Evolutionary conservation across 2,329 filamentous ascomycete species (phyloP).

Genomic region (Eurotiales sp.): DNA sequence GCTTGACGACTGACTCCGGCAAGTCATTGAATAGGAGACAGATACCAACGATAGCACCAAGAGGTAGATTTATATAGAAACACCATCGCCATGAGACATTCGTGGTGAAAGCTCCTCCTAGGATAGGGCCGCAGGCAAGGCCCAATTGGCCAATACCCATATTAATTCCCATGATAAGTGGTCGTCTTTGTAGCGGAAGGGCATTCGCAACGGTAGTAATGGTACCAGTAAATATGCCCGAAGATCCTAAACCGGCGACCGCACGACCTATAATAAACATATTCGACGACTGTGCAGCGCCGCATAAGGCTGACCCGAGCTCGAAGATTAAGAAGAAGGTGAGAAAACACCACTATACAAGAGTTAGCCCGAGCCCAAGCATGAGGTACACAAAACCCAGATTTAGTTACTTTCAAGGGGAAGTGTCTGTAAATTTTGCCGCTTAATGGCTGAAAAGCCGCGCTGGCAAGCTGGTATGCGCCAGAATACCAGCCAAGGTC

Average conservation of each 20-base stretch:
- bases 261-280: constrained; percentile 22
- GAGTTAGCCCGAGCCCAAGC: constrained; percentile 10
- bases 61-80: constrained; percentile 41
- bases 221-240: constrained; percentile 19
- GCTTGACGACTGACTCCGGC: constrained; percentile 18
- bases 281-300: constrained; percentile 19
- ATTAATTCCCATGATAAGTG: not conserved
- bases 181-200: constrained; percentile 15
- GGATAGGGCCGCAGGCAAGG: constrained; percentile 29
- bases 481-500: constrained; percentile 37
- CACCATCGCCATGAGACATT: constrained; percentile 38
- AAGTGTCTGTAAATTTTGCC: constrained; percentile 51
- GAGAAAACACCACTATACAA: constrained; percentile 24
- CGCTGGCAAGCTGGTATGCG: constrained; percentile 43
- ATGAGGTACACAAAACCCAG: constrained; percentile 18
- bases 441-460: constrained; percentile 50
- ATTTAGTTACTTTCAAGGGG: not conserved
- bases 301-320: constrained; percentile 23
- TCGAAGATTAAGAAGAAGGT: constrained; percentile 23
- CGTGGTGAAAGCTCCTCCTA: constrained; percentile 44
- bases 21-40: constrained; percentile 29
- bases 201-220: constrained; percentile 16
- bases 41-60: constrained; percentile 30
- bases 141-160: constrained; percentile 14
- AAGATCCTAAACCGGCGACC: constrained; percentile 19